Conservation (phyloP, 441 rosid species). For the Erysimum cheiri region DNA sequence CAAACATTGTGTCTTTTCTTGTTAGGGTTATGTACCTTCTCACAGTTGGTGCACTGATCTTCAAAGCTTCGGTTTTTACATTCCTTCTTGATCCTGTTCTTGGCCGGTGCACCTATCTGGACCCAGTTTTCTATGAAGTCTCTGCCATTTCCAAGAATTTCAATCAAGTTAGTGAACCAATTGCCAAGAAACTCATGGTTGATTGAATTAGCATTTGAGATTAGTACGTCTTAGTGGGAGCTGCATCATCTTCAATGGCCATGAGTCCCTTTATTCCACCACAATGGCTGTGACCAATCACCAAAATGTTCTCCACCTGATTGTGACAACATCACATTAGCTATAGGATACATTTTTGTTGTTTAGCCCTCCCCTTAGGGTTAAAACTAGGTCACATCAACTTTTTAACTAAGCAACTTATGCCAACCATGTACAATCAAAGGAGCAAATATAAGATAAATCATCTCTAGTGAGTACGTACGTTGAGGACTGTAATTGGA, state of each 20-base stretch:
- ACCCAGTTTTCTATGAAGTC: conserved; percentile 90
- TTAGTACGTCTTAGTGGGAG: conserved; percentile 43
- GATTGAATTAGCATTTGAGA: conserved; percentile 4
- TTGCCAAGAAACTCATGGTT: conserved; percentile 1
- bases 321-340: conserved; percentile 2
- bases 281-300: conserved; percentile 53
- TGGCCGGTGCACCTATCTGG: conserved; percentile 71
- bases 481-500: conserved; percentile 52
- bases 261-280: conserved; percentile 53
- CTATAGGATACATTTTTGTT: neutral
- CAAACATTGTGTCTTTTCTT: neutral
- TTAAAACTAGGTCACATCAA: conserved; percentile 21
- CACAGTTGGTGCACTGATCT: conserved; percentile 78
- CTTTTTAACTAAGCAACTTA: conserved; percentile 19
- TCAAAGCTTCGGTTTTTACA: conserved; percentile 46
- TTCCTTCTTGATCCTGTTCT: conserved; percentile 64
- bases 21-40: conserved; percentile 59
- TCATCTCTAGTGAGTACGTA: conserved; percentile 27
- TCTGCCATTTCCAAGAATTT: conserved; percentile 49
- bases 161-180: conserved; percentile 22
- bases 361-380: neutral
- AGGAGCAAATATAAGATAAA: neutral
- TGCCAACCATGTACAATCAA: neutral
- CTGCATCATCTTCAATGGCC: conserved; percentile 45
- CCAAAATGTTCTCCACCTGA: conserved; percentile 51